Conservation (phyloP, 805 yeast genomes). For the Nakazawaea holstii region DNA sequence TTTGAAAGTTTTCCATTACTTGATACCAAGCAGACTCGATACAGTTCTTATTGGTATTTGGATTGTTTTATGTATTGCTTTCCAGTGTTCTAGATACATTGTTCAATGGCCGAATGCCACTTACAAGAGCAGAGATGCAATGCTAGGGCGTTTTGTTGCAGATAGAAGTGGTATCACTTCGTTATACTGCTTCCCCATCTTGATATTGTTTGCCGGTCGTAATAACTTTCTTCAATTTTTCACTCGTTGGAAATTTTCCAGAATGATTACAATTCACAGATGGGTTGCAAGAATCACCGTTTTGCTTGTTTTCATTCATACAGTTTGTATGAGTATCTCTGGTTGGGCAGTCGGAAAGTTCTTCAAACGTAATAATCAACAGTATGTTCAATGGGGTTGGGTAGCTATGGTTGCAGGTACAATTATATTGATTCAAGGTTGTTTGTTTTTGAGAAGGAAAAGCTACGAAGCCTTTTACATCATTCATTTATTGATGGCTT, state of each 20-base stretch:
- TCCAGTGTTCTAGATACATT: slow-evolving; percentile 14
- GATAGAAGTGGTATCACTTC: slow-evolving; percentile 51
- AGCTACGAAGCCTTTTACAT: slow-evolving; percentile 37
- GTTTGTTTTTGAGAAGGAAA: slow-evolving; percentile 33
- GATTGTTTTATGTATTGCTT: slow-evolving; percentile 23
- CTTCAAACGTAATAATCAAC: slow-evolving; percentile 3
- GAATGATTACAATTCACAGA: slow-evolving; percentile 54
- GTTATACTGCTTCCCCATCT: slow-evolving; percentile 42
- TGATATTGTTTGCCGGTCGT: slow-evolving; percentile 55
- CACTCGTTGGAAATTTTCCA: slow-evolving; percentile 53
- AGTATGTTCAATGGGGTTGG: slow-evolving; percentile 22
- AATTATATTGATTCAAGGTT: slow-evolving; percentile 33
- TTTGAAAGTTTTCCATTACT: slow-evolving; percentile 16
- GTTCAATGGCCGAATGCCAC: slow-evolving; percentile 3
- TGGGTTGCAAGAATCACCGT: slow-evolving; percentile 45
- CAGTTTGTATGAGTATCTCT: slow-evolving; percentile 23
- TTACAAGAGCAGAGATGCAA: slow-evolving; percentile 11
- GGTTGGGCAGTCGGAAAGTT: slow-evolving; percentile 18
- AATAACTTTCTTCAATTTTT: slow-evolving; percentile 56
- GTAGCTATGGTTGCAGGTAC: slow-evolving; percentile 26
- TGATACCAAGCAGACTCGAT: slow-evolving; percentile 51
- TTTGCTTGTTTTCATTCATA: slow-evolving; percentile 40
- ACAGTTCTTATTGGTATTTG: slow-evolving; percentile 32
- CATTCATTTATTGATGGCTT: slow-evolving; percentile 35
- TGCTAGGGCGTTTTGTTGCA: slow-evolving; percentile 30